These are phyloP conservation scores for Juglanconis juglandina DNA, from an alignment of 2,329 filamentous ascomycete species.

Conservation along the genomic window DNA sequence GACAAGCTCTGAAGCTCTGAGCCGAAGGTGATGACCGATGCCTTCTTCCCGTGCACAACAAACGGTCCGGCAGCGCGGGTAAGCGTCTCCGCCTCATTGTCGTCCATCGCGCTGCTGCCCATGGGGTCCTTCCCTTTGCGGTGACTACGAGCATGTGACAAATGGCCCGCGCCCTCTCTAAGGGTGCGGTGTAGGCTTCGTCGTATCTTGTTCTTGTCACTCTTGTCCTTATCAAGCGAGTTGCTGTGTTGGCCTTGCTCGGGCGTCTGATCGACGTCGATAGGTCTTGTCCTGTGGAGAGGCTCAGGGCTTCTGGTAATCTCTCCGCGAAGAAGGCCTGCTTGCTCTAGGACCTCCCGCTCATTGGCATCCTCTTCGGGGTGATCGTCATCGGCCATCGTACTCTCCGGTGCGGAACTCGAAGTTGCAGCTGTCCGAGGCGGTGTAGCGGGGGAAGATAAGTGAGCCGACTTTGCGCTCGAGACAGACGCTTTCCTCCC, in stretches of 20 bases:
- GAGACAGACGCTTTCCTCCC: conserved; percentile 42
- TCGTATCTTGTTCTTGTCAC: conserved; percentile 67
- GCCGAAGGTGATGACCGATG: conserved; percentile 93
- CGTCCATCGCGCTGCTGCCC: conserved; percentile 54
- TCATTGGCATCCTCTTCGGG: conserved; percentile 63
- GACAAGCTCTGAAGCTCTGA: conserved; percentile 80
- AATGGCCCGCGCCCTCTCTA: conserved; percentile 70
- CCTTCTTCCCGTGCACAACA: conserved; percentile 96
- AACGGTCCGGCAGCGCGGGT: conserved; percentile 82
- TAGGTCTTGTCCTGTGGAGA: conserved; percentile 36
- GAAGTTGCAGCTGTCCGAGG: conserved; percentile 30
- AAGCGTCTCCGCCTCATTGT: conserved; percentile 63
- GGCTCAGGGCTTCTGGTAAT: conserved; percentile 40
- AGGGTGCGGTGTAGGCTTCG: conserved; percentile 87
- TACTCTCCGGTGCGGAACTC: conserved; percentile 28
- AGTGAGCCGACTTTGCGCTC: conserved; percentile 36
- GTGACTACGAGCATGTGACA: conserved; percentile 61
- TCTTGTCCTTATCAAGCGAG: conserved; percentile 45
- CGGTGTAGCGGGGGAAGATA: conserved; percentile 30
- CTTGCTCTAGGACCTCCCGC: conserved; percentile 63
- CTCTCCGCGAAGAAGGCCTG: conserved; percentile 56
- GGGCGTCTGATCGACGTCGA: conserved; percentile 39
- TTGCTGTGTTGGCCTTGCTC: conserved; percentile 22
- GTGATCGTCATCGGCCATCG: conserved; percentile 30
- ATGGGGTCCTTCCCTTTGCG: conserved; percentile 73